phyloP scores from a whole-genome alignment of 225 moss, liverwort and hornwort genomes.

The Thuidium tamariscinum region DNA sequence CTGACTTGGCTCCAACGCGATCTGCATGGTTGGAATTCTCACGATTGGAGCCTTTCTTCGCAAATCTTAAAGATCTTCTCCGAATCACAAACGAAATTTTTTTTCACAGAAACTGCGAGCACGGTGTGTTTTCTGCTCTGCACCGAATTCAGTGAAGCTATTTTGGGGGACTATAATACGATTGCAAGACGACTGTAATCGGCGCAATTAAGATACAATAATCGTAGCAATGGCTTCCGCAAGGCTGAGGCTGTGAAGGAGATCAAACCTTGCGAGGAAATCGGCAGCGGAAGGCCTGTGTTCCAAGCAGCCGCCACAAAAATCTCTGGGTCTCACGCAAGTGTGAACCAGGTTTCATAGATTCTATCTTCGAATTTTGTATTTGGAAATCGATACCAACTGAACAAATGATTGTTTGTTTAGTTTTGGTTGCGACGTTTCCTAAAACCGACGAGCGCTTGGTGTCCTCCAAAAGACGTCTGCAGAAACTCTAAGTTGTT shows the following conservation, averaged over 20 bases:
- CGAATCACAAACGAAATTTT: neutral
- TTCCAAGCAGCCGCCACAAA: neutral
- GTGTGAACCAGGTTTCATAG: neutral
- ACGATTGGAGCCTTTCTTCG: neutral
- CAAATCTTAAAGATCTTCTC: neutral
- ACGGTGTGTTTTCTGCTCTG: neutral
- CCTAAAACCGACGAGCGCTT: fast-evolving
- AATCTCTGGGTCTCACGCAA: neutral
- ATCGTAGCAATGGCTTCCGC: neutral
- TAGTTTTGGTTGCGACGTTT: too few relatives aligned
- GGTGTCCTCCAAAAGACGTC: fast-evolving
- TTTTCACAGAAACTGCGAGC: neutral
- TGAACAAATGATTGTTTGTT: too few relatives aligned
- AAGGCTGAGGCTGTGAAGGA: neutral
- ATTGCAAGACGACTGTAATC: neutral
- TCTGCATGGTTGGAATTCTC: neutral
- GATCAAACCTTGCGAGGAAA: neutral
- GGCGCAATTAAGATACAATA: neutral
- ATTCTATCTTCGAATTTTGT: neutral
- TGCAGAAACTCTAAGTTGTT: neutral
- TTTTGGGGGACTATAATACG: neutral
- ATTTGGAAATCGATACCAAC: neutral
- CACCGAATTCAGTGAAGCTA: neutral
- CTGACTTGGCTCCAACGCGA: neutral
- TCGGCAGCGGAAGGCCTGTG: neutral